These are phyloP conservation scores for Diplosphaera chodatii DNA, from an alignment of 139 green algal species.

Conservation along the genomic window DNA sequence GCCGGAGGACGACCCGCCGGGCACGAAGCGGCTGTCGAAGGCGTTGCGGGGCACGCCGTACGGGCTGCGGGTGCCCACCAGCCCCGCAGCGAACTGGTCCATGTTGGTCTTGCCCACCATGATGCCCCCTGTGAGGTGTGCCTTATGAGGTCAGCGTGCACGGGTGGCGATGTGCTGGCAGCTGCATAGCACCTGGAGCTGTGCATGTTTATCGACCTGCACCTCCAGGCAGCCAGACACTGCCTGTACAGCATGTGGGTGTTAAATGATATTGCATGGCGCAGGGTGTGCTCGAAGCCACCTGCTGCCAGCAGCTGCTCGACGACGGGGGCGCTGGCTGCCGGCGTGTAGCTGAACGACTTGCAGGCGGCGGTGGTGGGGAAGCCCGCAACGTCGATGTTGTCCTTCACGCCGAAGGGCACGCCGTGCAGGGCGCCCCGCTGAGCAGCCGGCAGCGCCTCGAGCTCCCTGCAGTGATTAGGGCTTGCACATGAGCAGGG, in stretches of 20 bases:
- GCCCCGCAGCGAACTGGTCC: slow-evolving; percentile 78
- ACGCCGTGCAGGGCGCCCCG: slow-evolving; percentile 55
- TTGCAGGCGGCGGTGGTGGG: slow-evolving; percentile 65
- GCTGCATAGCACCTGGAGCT: too few relatives aligned
- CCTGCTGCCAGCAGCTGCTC: slow-evolving; percentile 47
- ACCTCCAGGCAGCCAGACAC: too few relatives aligned
- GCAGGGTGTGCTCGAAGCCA: too few relatives aligned
- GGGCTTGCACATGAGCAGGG: too few relatives aligned
- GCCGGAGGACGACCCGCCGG: slow-evolving; percentile 64
- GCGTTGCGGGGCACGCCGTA: slow-evolving; percentile 50
- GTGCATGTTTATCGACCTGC: too few relatives aligned
- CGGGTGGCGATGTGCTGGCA: too few relatives aligned
- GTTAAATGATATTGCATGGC: too few relatives aligned
- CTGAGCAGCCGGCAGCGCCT: slow-evolving; percentile 19
- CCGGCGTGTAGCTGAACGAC: slow-evolving; percentile 48
- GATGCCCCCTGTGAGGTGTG: slow-evolving; percentile 59
- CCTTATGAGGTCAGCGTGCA: too few relatives aligned
- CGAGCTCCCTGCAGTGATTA: slow-evolving; percentile 8
- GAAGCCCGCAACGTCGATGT: slow-evolving; percentile 66
- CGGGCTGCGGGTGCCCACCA: slow-evolving; percentile 67
- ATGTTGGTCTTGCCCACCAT: slow-evolving; percentile 77
- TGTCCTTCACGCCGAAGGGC: slow-evolving; percentile 77
- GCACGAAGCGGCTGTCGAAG: slow-evolving; percentile 64
- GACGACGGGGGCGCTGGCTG: slow-evolving; percentile 28
- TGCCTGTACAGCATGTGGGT: not conserved